These are phyloP conservation scores for Fusarium graminum DNA, from an alignment of 2,329 filamentous ascomycete genomes.

Conservation along the genomic window DNA sequence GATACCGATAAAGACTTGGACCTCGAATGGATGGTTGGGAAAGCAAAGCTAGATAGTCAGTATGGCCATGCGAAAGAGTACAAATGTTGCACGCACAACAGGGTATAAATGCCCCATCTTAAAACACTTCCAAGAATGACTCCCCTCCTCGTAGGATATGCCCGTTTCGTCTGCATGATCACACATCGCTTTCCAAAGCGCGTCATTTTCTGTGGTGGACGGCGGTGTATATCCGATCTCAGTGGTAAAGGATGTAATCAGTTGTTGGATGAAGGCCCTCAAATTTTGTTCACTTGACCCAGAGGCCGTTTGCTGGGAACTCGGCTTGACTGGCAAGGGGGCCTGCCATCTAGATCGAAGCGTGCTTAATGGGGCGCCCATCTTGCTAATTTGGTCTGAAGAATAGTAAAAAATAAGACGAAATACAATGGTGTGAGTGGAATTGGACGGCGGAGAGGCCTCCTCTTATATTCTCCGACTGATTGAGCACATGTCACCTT, in stretches of 20 bases:
- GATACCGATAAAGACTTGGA: slow-evolving; percentile 13
- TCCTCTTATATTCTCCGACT: no score
- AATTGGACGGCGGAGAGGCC: not conserved
- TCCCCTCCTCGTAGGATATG: slow-evolving; percentile 5
- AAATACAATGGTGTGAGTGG: not conserved
- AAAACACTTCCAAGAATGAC: slow-evolving; percentile 19
- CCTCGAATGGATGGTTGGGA: slow-evolving; percentile 23
- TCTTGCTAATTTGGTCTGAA: not conserved
- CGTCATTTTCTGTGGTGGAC: not conserved
- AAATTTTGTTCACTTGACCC: not conserved
- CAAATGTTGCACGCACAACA: not conserved
- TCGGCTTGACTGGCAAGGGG: not conserved
- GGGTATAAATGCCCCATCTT: slow-evolving; percentile 23
- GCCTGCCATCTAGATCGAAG: not conserved
- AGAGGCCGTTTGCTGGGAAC: not conserved
- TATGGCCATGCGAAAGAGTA: rapidly evolving
- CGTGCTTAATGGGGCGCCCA: not conserved
- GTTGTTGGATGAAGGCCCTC: slow-evolving; percentile 1
- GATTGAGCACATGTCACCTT: not conserved
- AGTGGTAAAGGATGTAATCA: slow-evolving; percentile 9
- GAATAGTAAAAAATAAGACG: not conserved
- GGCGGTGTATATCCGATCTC: slow-evolving; percentile 5
- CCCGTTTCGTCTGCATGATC: slow-evolving; percentile 8
- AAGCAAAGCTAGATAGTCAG: slow-evolving; percentile 11
- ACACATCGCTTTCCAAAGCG: slow-evolving; percentile 12